Conservation (phyloP, 257 asterid species). For the Salvia splendens region DNA sequence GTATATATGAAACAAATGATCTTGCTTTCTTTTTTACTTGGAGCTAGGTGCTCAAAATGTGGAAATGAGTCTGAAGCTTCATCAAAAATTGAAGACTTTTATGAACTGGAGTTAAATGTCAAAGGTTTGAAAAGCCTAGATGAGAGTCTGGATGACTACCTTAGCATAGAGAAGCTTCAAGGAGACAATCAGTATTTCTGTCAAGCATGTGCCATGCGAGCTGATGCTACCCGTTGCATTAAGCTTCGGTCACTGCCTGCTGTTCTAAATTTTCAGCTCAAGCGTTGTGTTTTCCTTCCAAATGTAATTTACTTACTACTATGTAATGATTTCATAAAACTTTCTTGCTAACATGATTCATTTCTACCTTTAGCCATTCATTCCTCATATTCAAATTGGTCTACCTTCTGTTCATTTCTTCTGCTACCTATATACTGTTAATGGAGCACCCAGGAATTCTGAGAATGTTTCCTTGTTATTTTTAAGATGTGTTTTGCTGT, state of each 20-base stretch:
- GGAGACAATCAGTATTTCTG: constrained; percentile 96
- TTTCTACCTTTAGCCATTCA: constrained; percentile 3
- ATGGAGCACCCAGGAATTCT: neutral
- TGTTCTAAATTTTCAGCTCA: constrained; percentile 94
- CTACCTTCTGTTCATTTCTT: constrained; percentile 6
- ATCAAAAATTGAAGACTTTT: constrained; percentile 87
- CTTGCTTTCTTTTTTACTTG: constrained; percentile 23
- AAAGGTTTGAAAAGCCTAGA: constrained; percentile 88
- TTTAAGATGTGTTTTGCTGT: constrained; percentile 21
- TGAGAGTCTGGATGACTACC: constrained; percentile 89
- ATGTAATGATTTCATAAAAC: constrained; percentile 16
- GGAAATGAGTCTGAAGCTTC: constrained; percentile 97
- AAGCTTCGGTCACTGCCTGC: constrained; percentile 89
- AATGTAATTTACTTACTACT: constrained; percentile 54
- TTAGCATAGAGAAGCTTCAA: constrained; percentile 84
- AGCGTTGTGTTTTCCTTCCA: constrained; percentile 96
- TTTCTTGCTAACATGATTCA: constrained; percentile 6
- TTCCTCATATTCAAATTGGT: constrained; percentile 10
- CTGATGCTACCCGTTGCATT: constrained; percentile 93
- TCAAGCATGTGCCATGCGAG: constrained; percentile 82
- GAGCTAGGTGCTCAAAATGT: constrained; percentile 80
- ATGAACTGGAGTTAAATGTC: constrained; percentile 92
- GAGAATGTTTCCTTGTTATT: neutral
- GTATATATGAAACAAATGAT: constrained; percentile 22
- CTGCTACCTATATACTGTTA: constrained; percentile 12